A percentile compares a stretch with the other conserved stretches of the same genome.
phyloP scores from a whole-genome alignment of 2,329 filamentous ascomycete species.

The Penicillium sp. region DNA sequence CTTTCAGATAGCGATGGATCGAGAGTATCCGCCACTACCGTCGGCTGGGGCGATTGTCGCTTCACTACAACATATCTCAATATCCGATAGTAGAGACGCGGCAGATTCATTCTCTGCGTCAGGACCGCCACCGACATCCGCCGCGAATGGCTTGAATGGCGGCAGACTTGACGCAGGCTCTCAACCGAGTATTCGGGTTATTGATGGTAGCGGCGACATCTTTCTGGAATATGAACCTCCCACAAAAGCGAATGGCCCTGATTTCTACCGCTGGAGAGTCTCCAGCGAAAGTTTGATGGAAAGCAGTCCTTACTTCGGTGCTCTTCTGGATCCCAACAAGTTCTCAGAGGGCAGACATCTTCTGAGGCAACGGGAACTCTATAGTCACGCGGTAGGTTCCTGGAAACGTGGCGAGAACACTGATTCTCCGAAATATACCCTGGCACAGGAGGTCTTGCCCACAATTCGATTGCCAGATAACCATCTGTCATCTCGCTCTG shows the following conservation, averaged over 20 bases:
- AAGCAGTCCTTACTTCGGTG: slow-evolving; percentile 47
- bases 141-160: not conserved
- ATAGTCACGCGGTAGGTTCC: not conserved
- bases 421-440: not conserved
- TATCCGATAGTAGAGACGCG: slow-evolving; percentile 1
- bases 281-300: slow-evolving; percentile 36
- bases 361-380: slow-evolving; percentile 32
- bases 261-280: slow-evolving; percentile 39
- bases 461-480: slow-evolving; percentile 34
- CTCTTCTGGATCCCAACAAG: slow-evolving; percentile 47
- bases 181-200: slow-evolving; percentile 22
- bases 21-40: slow-evolving; percentile 31
- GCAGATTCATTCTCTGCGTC: not conserved
- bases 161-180: not conserved
- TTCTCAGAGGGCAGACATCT: slow-evolving; percentile 47
- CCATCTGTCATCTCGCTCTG: slow-evolving; percentile 32
- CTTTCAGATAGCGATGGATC: slow-evolving; percentile 19
- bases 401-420: not conserved
- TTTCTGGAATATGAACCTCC: slow-evolving; percentile 39
- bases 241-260: slow-evolving; percentile 9
- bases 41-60: slow-evolving; percentile 1
- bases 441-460: slow-evolving; percentile 25
- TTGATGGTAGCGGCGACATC: slow-evolving; percentile 40
- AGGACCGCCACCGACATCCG: not conserved
- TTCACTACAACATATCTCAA: slow-evolving; percentile 15